phyloP scores from a whole-genome alignment of 1,139 yeast species.

The Yamadazyma kanchanaburiensis region DNA sequence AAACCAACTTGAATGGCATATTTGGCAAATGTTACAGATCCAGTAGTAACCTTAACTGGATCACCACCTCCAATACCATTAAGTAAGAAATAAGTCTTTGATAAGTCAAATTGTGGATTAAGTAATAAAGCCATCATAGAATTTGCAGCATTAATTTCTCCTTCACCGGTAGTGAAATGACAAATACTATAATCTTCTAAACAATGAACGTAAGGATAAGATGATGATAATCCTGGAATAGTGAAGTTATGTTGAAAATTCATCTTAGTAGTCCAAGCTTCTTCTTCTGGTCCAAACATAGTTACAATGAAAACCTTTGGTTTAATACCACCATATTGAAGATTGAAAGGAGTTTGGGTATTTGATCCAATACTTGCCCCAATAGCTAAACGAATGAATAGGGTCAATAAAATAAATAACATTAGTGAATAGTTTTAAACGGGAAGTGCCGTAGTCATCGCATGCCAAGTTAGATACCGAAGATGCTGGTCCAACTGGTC shows the following conservation, averaged over 20 bases:
- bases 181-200: conserved; percentile 51
- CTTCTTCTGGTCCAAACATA: conserved; percentile 54
- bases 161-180: conserved; percentile 66
- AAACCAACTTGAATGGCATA: conserved; percentile 63
- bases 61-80: conserved; percentile 71
- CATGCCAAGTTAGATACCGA: no score
- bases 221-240: conserved; percentile 63
- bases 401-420: no score
- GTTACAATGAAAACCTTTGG: conserved; percentile 58
- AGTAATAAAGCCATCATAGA: conserved; percentile 54
- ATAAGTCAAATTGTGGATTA: conserved; percentile 54
- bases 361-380: no score
- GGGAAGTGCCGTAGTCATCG: no score
- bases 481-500: no score
- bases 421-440: no score
- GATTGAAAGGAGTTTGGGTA: no score
- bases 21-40: conserved; percentile 59
- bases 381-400: no score
- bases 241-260: conserved; percentile 52
- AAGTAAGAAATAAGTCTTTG: conserved; percentile 57
- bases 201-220: conserved; percentile 57
- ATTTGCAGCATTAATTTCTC: conserved; percentile 66
- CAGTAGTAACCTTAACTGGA: conserved; percentile 46
- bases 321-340: conserved; percentile 5
- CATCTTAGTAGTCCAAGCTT: conserved; percentile 49